Base-by-base conservation (phyloP, 2,329 filamentous ascomycete species). In the Phialemonium atrogriseum region DNA sequence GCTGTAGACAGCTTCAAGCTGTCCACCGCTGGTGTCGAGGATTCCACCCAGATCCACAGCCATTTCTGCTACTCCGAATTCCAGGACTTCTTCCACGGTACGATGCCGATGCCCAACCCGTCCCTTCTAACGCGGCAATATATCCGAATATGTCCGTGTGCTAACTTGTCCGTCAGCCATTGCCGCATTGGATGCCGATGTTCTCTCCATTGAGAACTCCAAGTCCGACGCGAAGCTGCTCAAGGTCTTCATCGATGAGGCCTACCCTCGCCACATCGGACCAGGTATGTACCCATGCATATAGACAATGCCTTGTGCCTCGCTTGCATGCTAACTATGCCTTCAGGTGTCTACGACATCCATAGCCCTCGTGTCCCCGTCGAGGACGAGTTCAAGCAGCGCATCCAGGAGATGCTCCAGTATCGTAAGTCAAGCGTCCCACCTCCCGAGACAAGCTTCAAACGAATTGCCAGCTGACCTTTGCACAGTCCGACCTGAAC, bases 61-160 rank as follows among this genome's bases (percentile, higher is more conserved):
- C 91, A 98, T 76, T 98, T 98, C 84, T 98, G 91, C 68, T 98
- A 98, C 81, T 96, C 91, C 32, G 91, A 98, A 77, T 98, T 98
- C 85, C 91, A 98, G 72, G 91, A 98, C 75, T 98, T 98, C 78
- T 98, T 98, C 87, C 86, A 96, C 69, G 91, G 36, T 35, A 30
- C 22, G 39, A 26, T 32, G 11, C 28, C 10, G n/a, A n/a, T n/a
- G n/a, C n/a, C n/a, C n/a, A n/a, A n/a, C n/a, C n/a, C n/a, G n/a
- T n/a, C n/a, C n/a, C n/a, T n/a, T n/a, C n/a, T n/a, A n/a, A n/a
- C n/a, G n/a, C n/a, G n/a, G n/a, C n/a, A n/a, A n/a, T n/a, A 8
- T 10, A 5, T 25, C 11, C 5, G 7, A 12, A 5, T 2, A 22
- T 27, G 27, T 18, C 1, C 3, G 14, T 9, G 12, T 27, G 24